A percentile compares a stretch with the other conserved stretches of the same genome.
phyloP scores from a whole-genome alignment of 192 early-diverging fungal species.

The Coemansia sp. region DNA sequence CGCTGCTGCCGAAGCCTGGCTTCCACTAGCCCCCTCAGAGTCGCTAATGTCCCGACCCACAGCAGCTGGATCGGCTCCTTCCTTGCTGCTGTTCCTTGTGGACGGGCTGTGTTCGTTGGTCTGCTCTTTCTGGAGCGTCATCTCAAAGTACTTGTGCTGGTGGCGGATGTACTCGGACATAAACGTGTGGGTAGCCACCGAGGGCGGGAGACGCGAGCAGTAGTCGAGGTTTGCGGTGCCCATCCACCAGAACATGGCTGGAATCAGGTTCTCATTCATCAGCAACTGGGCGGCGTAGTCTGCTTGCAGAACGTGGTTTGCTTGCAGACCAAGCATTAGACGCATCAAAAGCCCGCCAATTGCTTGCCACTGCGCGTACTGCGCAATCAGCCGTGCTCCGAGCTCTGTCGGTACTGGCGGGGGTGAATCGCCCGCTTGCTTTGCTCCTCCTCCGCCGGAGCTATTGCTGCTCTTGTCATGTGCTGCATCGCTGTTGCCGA shows the following conservation, averaged over 20 bases:
- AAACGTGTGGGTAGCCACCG: slow-evolving; percentile 31
- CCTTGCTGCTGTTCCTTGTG: not conserved
- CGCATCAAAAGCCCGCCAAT: slow-evolving; percentile 35
- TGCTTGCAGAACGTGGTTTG: slow-evolving; percentile 48
- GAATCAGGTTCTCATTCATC: slow-evolving; percentile 53
- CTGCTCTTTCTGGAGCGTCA: not conserved
- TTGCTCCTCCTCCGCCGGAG: not conserved
- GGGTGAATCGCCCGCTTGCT: not conserved
- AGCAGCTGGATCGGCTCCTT: slow-evolving; percentile 6
- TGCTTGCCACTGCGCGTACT: slow-evolving; percentile 52
- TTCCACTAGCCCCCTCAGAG: not conserved
- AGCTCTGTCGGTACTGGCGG: slow-evolving; percentile 20
- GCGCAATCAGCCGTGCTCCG: slow-evolving; percentile 36
- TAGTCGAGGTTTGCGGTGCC: slow-evolving; percentile 37
- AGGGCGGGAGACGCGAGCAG: slow-evolving; percentile 14
- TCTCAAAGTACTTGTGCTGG: slow-evolving; percentile 2
- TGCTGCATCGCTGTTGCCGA: not conserved
- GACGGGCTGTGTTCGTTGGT: not conserved
- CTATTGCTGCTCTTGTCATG: not conserved
- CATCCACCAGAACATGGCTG: slow-evolving; percentile 53
- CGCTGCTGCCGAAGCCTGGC: too few species aligned
- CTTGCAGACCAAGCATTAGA: slow-evolving; percentile 29
- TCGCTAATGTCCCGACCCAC: slow-evolving; percentile 8
- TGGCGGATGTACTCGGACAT: slow-evolving; percentile 5
- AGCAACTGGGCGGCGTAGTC: slow-evolving; percentile 49